Evolutionary conservation across 2,329 filamentous ascomycete genomes (phyloP).

Genomic region (Ophiocordyceps robertsii): DNA sequence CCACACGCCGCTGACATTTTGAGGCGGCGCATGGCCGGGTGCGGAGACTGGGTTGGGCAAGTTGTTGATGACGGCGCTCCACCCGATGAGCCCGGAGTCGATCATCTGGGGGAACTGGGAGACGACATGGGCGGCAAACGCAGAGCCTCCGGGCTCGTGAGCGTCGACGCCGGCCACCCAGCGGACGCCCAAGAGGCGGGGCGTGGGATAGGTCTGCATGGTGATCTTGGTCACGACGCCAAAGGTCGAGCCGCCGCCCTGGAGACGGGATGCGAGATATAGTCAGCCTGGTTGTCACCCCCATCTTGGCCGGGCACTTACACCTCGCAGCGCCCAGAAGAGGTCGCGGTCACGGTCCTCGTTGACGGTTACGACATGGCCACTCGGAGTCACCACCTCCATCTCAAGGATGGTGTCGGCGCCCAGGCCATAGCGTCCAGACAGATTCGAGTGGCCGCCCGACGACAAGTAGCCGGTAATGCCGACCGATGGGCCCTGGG

Average conservation of each 20-base stretch:
- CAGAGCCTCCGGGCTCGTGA: constrained; percentile 27
- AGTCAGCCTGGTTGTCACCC: not conserved
- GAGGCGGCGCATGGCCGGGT: constrained; percentile 11
- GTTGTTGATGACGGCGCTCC: constrained; percentile 23
- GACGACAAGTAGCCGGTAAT: constrained; percentile 48
- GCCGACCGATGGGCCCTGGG: constrained; percentile 40
- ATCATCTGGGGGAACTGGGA: constrained; percentile 30
- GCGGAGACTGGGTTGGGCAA: constrained; percentile 23
- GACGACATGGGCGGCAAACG: constrained; percentile 32
- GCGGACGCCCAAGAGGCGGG: constrained; percentile 13
- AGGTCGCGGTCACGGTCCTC: constrained; percentile 40
- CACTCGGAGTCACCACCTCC: constrained; percentile 39
- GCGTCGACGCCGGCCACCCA: constrained; percentile 11
- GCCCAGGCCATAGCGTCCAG: constrained; percentile 41
- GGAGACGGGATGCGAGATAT: too few species aligned
- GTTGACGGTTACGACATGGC: constrained; percentile 35
- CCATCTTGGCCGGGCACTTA: constrained; percentile 15
- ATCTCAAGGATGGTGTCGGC: constrained; percentile 48
- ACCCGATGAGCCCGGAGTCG: constrained; percentile 37
- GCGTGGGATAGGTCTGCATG: constrained; percentile 33
- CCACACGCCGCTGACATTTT: constrained; percentile 19
- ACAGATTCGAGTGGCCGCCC: constrained; percentile 44
- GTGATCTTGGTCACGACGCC: constrained; percentile 46
- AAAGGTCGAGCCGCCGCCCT: constrained; percentile 48
- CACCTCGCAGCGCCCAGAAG: constrained; percentile 50